Evolutionary conservation across 129 eudicot genomes (phyloP).

Genomic region (Deinandra increscens): DNA sequence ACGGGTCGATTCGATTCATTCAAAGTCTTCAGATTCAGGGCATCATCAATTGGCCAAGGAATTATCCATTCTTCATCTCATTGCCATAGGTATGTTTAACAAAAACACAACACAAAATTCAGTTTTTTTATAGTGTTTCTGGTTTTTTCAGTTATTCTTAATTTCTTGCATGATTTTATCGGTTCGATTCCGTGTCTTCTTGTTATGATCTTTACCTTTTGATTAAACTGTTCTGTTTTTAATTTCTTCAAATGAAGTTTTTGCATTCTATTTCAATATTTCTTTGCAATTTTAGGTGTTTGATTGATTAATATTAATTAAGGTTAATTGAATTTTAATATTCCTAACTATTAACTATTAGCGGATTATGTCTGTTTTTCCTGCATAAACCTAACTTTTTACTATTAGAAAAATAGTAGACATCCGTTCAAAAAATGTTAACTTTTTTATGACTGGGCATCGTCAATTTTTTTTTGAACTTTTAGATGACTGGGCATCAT

Average conservation of each 20-base stretch:
- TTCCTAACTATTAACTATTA: no score
- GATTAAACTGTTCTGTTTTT: background rate
- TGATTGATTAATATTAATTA: no score
- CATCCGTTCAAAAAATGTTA: no score
- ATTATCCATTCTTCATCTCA: conserved; percentile 71
- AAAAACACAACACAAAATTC: background rate
- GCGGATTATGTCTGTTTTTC: no score
- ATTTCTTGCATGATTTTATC: background rate
- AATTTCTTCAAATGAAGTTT: background rate
- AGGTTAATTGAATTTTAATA: no score
- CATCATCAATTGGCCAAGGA: conserved; percentile 91
- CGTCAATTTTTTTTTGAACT: no score
- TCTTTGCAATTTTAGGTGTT: no score
- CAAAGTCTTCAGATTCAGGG: conserved; percentile 45
- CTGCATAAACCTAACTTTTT: no score
- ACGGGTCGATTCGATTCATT: conserved; percentile 78
- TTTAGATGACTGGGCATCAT: no score
- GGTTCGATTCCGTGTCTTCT: background rate
- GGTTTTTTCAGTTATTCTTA: background rate
- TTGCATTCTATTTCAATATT: no score
- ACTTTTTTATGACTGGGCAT: no score
- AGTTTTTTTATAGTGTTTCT: background rate
- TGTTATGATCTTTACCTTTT: background rate
- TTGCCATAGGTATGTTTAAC: conserved; percentile 74
- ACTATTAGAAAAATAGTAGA: no score